These are phyloP conservation scores for Rhypophila decipiens DNA, from an alignment of 495 filamentous ascomycete species.

Conservation along the genomic window DNA sequence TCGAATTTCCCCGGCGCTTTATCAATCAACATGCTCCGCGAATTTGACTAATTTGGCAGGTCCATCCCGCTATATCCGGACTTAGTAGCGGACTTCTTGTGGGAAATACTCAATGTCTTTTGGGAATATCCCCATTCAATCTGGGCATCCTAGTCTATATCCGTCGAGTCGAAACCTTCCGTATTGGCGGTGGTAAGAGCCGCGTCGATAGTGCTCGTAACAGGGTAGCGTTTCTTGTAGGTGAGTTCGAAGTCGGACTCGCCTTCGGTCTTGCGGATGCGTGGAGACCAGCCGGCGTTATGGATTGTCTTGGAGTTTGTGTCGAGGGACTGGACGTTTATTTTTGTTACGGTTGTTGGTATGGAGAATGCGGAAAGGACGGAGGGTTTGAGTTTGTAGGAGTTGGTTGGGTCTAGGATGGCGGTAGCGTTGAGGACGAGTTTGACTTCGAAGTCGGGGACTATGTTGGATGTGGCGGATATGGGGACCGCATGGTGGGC, in stretches of 20 bases:
- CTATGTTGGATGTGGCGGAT: constrained; percentile 8
- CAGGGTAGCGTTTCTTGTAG: constrained; percentile 25
- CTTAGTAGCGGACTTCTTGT: constrained; percentile 15
- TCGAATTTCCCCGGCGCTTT: constrained; percentile 26
- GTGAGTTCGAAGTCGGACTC: constrained; percentile 23
- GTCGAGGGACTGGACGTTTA: constrained; percentile 28
- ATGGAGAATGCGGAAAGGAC: constrained; percentile 16
- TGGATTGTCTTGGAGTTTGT: constrained; percentile 20
- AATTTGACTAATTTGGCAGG: constrained; percentile 10
- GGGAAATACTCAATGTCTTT: constrained; percentile 24
- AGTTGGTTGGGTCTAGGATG: constrained; percentile 16
- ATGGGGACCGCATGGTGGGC: background rate
- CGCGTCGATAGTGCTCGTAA: constrained; percentile 12
- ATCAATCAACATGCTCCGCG: constrained; percentile 16
- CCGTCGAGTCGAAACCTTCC: constrained; percentile 19
- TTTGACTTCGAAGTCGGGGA: constrained; percentile 28
- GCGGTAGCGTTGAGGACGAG: constrained; percentile 18
- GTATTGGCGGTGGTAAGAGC: constrained; percentile 16
- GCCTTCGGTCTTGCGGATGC: constrained; percentile 26
- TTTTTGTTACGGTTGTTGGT: constrained; percentile 2
- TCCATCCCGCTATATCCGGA: constrained; percentile 13
- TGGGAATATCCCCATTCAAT: constrained; percentile 24
- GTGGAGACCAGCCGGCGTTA: constrained; percentile 23
- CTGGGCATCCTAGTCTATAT: constrained; percentile 24
- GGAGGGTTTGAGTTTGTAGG: constrained; percentile 20